Evolutionary conservation across 768 basidiomycete species (phyloP).

Genomic region (Plicaturopsis crispa): DNA sequence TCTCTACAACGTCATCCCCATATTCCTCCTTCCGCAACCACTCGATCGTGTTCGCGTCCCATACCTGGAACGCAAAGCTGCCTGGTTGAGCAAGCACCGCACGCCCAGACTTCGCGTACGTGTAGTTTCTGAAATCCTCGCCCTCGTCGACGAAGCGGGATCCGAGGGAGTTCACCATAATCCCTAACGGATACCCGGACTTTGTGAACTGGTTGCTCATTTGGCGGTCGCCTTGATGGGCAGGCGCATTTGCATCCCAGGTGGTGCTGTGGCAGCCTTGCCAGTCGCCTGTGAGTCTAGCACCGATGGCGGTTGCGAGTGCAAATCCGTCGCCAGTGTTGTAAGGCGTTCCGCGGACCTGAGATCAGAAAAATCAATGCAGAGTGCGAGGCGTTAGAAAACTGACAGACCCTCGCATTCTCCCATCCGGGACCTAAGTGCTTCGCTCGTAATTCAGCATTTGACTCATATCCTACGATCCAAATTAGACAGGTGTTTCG

Average conservation of each 20-base stretch:
- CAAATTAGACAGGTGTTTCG: conserved; percentile 47
- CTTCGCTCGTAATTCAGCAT: conserved; percentile 37
- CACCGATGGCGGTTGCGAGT: conserved; percentile 43
- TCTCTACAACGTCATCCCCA: conserved; percentile 51
- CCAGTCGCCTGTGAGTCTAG: conserved; percentile 59
- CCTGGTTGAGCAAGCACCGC: conserved; percentile 52
- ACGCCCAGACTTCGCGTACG: conserved; percentile 62
- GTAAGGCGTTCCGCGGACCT: conserved; percentile 68
- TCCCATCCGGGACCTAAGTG: conserved; percentile 55
- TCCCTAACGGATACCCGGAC: conserved; percentile 64
- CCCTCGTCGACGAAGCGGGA: conserved; percentile 66
- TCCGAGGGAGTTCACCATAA: conserved; percentile 58
- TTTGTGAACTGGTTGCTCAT: conserved; percentile 69
- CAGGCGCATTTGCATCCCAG: conserved; percentile 59
- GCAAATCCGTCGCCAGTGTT: conserved; percentile 61
- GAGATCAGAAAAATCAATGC: background rate
- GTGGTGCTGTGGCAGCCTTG: conserved; percentile 63
- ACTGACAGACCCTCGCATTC: conserved; percentile 38
- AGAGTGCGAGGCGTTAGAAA: background rate
- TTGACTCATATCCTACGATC: conserved; percentile 68
- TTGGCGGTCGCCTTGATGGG: conserved; percentile 42
- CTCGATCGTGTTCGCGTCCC: conserved; percentile 37
- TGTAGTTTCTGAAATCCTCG: conserved; percentile 65
- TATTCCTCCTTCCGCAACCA: conserved; percentile 60
- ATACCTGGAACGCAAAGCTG: conserved; percentile 59